Evolutionary conservation across 208 protist genomes (phyloP).

Genomic region (Angomonas desouzai): DNA sequence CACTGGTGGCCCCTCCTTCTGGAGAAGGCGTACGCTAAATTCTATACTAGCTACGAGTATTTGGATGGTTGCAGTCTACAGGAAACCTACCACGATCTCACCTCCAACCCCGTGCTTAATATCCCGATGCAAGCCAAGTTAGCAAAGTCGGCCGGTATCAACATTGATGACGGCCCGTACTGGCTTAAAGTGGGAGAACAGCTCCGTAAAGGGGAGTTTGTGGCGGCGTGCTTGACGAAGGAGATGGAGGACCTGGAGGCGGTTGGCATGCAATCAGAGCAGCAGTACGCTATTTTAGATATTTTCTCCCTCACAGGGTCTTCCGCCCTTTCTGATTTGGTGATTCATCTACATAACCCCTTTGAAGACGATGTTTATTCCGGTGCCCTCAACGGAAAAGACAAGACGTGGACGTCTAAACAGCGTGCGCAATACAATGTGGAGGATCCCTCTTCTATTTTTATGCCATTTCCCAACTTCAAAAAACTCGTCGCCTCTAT

Average conservation of each 20-base stretch:
- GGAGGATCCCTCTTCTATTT: slow-evolving; percentile 50
- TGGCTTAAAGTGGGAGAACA: slow-evolving; percentile 45
- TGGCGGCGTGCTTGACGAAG: slow-evolving; percentile 43
- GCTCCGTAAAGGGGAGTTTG: slow-evolving; percentile 43
- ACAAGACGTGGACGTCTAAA: slow-evolving; percentile 45
- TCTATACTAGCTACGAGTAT: slow-evolving; percentile 69
- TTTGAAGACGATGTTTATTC: slow-evolving; percentile 64
- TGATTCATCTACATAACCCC: slow-evolving; percentile 66
- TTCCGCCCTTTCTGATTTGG: slow-evolving; percentile 39
- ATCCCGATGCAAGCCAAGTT: slow-evolving; percentile 59
- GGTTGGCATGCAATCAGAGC: slow-evolving; percentile 62
- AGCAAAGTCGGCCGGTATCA: slow-evolving; percentile 45
- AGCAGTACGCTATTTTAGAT: slow-evolving; percentile 61
- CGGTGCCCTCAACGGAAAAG: slow-evolving; percentile 49
- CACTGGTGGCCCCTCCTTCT: slow-evolving; percentile 84
- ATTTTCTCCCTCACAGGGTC: slow-evolving; percentile 55
- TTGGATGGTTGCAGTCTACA: slow-evolving; percentile 72
- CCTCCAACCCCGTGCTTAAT: slow-evolving; percentile 70
- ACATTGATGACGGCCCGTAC: slow-evolving; percentile 38
- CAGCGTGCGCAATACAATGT: slow-evolving; percentile 35
- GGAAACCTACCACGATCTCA: slow-evolving; percentile 78
- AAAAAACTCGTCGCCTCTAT: slow-evolving; percentile 41
- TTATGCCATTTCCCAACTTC: slow-evolving; percentile 50
- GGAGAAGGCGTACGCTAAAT: slow-evolving; percentile 91
- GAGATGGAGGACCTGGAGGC: slow-evolving; percentile 19